Conservation (phyloP, 805 yeast species). For the Huiozyma sinensis region DNA sequence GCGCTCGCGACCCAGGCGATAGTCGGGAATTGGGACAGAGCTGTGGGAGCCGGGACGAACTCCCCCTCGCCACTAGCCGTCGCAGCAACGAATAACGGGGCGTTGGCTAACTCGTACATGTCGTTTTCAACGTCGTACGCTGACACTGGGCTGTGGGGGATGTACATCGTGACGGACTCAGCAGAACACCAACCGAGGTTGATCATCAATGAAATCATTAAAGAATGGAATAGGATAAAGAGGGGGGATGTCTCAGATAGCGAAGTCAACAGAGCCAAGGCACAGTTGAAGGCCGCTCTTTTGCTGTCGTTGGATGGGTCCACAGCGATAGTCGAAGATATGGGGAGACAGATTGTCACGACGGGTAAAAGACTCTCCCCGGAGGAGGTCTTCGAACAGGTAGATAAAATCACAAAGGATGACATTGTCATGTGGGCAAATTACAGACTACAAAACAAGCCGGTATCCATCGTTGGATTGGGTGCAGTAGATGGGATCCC, state of each 20-base stretch:
- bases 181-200: constrained; percentile 53
- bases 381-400: constrained; percentile 43
- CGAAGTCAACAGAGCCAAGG: constrained; percentile 89
- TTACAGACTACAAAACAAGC: constrained; percentile 64
- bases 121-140: constrained; percentile 95
- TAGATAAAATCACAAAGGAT: constrained; percentile 63
- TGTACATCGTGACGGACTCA: constrained; percentile 75
- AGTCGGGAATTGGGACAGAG: constrained; percentile 95
- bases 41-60: constrained; percentile 71
- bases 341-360: constrained; percentile 93
- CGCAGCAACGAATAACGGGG: constrained; percentile 41
- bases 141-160: constrained; percentile 97
- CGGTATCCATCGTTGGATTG: constrained; percentile 82
- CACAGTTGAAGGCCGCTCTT: constrained; percentile 88
- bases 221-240: constrained; percentile 84
- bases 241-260: constrained; percentile 65
- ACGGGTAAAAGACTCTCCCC: constrained; percentile 58
- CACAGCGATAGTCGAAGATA: constrained; percentile 93
- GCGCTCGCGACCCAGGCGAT: constrained; percentile 95
- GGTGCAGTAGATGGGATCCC: constrained; percentile 74
- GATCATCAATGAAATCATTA: constrained; percentile 62
- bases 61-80: constrained; percentile 77
- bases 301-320: constrained; percentile 86
- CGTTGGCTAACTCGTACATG: constrained; percentile 87
- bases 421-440: constrained; percentile 87